Conservation (phyloP, 495 filamentous ascomycete genomes). For the Penicillium tannophilum region DNA sequence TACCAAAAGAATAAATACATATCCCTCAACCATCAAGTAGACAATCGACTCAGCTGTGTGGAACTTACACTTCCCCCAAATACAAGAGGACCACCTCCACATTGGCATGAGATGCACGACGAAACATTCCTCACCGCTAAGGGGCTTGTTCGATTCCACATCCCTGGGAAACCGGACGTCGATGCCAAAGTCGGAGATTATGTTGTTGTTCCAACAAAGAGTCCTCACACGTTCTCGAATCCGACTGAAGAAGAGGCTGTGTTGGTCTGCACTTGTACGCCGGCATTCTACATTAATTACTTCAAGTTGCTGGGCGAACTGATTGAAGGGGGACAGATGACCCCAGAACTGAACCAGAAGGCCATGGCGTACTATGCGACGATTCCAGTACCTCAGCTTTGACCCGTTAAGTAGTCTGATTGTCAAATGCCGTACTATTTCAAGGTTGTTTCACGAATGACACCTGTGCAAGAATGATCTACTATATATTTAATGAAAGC, state of each 20-base stretch:
- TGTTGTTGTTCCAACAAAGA: conserved; percentile 14
- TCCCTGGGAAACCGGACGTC: conserved; percentile 6
- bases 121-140: neutral
- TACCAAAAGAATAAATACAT: no score
- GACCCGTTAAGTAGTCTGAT: no score
- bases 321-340: neutral
- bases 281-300: conserved; percentile 13
- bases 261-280: conserved; percentile 10
- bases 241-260: conserved; percentile 7
- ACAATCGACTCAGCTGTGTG: conserved; percentile 6
- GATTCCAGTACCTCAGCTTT: neutral
- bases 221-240: conserved; percentile 17
- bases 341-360: conserved; percentile 5
- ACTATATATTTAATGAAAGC: no score
- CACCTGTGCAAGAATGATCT: no score
- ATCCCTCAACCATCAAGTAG: neutral
- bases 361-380: conserved; percentile 14
- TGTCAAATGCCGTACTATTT: no score
- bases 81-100: neutral
- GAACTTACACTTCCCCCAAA: no score
- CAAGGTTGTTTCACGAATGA: no score
- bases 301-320: conserved; percentile 14
- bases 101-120: conserved; percentile 15
- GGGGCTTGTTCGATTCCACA: conserved; percentile 10
- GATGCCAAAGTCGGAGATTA: conserved; percentile 12